Conservation (phyloP, 768 basidiomycete genomes). For the Megacollybia marginata region DNA sequence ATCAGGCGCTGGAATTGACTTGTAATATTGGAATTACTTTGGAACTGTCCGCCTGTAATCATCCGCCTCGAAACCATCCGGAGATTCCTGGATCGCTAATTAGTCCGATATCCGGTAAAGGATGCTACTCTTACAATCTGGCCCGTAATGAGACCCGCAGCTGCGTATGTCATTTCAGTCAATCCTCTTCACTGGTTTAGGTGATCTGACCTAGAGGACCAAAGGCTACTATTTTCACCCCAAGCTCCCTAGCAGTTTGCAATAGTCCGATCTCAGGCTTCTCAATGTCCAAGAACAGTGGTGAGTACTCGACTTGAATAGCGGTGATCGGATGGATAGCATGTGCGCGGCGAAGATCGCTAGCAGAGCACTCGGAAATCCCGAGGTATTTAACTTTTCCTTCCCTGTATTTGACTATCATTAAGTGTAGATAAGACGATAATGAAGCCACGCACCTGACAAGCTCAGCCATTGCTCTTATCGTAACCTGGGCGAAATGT, state of each 20-base stretch:
- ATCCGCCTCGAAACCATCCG: conserved; percentile 27
- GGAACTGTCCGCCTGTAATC: conserved; percentile 33
- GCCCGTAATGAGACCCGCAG: conserved; percentile 30
- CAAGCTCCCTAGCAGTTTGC: conserved; percentile 38
- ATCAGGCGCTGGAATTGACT: too few species aligned
- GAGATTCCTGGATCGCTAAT: conserved; percentile 18
- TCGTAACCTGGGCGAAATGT: conserved; percentile 22
- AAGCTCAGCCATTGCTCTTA: conserved; percentile 43
- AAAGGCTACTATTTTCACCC: conserved; percentile 42
- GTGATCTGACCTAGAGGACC: conserved; percentile 34
- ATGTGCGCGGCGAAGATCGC: conserved; percentile 41
- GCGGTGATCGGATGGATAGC: conserved; percentile 43
- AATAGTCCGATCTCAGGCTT: conserved; percentile 32
- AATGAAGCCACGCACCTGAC: conserved; percentile 31
- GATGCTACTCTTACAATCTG: neutral
- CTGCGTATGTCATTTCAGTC: neutral
- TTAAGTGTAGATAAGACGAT: conserved; percentile 1
- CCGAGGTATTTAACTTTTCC: conserved; percentile 45
- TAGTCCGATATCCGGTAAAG: neutral
- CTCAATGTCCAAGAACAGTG: conserved; percentile 42
- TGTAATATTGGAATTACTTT: conserved; percentile 11
- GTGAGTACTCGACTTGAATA: conserved; percentile 45
- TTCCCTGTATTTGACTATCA: conserved; percentile 11
- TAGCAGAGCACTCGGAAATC: conserved; percentile 42
- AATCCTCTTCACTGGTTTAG: too few species aligned